Base-by-base conservation (phyloP, 331 rosid genomes). In the Acacia concinna region DNA sequence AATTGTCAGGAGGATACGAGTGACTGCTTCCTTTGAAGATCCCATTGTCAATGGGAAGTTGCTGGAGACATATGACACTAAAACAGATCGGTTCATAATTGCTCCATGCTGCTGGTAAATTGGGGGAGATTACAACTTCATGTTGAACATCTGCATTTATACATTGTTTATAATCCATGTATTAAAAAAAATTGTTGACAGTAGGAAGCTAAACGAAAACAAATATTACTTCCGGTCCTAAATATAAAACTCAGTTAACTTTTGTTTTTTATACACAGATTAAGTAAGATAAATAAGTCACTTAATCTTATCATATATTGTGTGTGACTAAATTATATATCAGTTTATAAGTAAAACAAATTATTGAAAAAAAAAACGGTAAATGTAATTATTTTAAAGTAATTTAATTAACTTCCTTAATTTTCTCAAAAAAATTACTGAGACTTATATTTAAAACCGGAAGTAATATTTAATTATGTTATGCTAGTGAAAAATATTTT, bases 21-120 rank as follows among this genome's bases (percentile, higher is more conserved):
- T 91, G 34, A 80, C 96, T 64, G 75, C 85, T 57, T 75, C 90
- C 13, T 80, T 80, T 63, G 94, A 95, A 81, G 97, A 95, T 78
- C 51, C 75, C 43, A 84, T 41, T 75, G 86, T 88, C 94, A 38
- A 28, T 1, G 94, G 91, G 43, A 95, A 88, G 83, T 82, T 95
- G 81, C 84, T 90, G 76, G 97, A 93, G 84, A 93, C 97, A 44
- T 95, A 93, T 64, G 94, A 93, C 67, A 83, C 92, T 41, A 78
- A 41, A 80, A 90, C 89, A 52, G 96, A 93, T 76, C 82, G 49
- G 75, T 95, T 93, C 74, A 81, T 68, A 87, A 91, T 95, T 47
- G 90, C 92, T 49, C 87, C 97, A 49, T 91, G 92, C 79, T 3
- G 83, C 91, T 95, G 99, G 99, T 95, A 91, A 81, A 43, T 67